Base-by-base conservation (phyloP, 352 stramenopile species). In the Phytophthora pseudosyringae region DNA sequence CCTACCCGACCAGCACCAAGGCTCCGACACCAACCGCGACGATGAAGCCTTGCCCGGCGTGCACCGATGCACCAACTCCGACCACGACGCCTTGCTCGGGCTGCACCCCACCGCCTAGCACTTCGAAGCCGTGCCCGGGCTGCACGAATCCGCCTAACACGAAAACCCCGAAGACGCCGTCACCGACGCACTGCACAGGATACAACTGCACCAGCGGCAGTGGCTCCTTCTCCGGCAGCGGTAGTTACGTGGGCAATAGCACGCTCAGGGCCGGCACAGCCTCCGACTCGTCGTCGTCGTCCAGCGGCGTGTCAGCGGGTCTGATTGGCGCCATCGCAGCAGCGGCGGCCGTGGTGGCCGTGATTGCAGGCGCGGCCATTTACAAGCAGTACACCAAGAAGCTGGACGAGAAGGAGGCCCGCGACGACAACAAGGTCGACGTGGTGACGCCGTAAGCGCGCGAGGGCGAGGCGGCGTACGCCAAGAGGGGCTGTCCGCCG, bases 331-430 rank as follows among this genome's bases (percentile, higher is more conserved):
- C 66, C n/a, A 65, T 78, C 8, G 69, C 69, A 1, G 65, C 59
- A n/a, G 66, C 54, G 1, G 64, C 69, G 16, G 69, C 59, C 12
- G 65, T 72, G 6, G 69, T 71, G 8, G 66, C 55, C n/a, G 57
- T 55, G 9, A 38, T 65, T 33, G 64, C 67, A 18, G 65, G 55
- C 13, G 59, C 66, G 16, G 65, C 67, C 16, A 59, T 78, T 16
- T 78, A 78, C 69, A 75, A 72, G 47, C 70, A 78, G 69, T 64
- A 75, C 69, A 52, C 63, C 52, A 73, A 70, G 54, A 64, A 53
- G 12, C 18, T 40, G 26, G 12, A 52, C 44, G 26, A 40, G 29
- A 49, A 69, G 15, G 46, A 52, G 35, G 29, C 35, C n/a, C 39
- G 25, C 12, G 44, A 60, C 21, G 32, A 73, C 25, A 56, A 50